These are phyloP conservation scores for Infundibulicybe gibba DNA, from an alignment of 768 basidiomycete species.

Conservation along the genomic window DNA sequence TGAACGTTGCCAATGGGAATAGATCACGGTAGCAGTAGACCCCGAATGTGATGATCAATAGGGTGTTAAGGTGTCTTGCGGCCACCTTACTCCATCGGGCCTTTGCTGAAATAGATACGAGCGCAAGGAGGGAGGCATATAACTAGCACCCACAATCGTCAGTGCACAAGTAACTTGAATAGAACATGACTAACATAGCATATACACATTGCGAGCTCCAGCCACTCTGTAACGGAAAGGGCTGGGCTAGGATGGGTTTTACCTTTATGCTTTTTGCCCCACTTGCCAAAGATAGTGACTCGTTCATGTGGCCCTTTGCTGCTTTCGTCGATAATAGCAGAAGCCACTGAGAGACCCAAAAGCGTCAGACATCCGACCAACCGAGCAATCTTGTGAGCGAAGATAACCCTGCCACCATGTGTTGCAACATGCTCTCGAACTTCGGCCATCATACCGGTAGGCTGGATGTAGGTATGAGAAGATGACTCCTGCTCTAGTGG, in stretches of 20 bases:
- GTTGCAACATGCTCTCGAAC: constrained; percentile 33
- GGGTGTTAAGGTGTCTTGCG: constrained; percentile 41
- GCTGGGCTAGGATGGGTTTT: constrained; percentile 7
- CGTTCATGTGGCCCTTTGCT: not conserved
- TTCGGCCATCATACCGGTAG: constrained; percentile 16
- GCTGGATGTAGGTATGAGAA: not conserved
- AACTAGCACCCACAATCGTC: constrained; percentile 19
- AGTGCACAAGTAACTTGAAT: not conserved
- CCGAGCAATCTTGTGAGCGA: constrained; percentile 42
- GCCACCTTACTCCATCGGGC: constrained; percentile 30
- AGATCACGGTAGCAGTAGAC: constrained; percentile 58
- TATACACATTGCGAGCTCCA: constrained; percentile 25
- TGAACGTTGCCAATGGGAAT: constrained; percentile 56
- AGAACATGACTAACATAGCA: constrained; percentile 21
- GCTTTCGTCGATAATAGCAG: constrained; percentile 30
- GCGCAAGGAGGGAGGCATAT: constrained; percentile 41
- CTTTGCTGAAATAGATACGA: constrained; percentile 34
- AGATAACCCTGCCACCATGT: constrained; percentile 45
- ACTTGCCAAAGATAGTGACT: constrained; percentile 12
- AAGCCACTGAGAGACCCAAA: constrained; percentile 46
- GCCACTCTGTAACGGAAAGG: constrained; percentile 20
- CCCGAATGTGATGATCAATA: constrained; percentile 43
- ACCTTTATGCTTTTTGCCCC: constrained; percentile 23
- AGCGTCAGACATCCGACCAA: constrained; percentile 41
- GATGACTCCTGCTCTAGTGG: not conserved